Percentiles rank a stretch among this genome's conserved stretches.
Evolutionary conservation across 2,329 filamentous ascomycete species (phyloP).

Genomic region (Aspergillus persii): DNA sequence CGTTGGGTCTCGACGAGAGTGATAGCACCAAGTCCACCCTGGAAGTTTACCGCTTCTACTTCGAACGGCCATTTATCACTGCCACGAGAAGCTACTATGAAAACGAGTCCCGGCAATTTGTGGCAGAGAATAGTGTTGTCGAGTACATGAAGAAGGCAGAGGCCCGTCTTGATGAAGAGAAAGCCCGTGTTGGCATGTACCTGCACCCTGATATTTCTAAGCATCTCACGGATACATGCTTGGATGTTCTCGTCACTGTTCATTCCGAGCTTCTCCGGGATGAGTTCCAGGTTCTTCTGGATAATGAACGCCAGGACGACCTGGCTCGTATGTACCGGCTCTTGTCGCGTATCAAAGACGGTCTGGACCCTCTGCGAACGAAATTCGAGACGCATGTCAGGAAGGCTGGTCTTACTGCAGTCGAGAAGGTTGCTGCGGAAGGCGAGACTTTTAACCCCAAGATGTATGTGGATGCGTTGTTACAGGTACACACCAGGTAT

Average conservation of each 20-base stretch:
- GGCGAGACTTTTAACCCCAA: slow-evolving; percentile 92
- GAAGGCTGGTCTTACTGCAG: slow-evolving; percentile 81
- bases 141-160: slow-evolving; percentile 99
- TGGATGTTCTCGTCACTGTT: slow-evolving; percentile 83
- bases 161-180: slow-evolving; percentile 82
- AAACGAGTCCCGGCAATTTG: slow-evolving; percentile 87
- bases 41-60: slow-evolving; percentile 89
- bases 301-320: slow-evolving; percentile 92
- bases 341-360: slow-evolving; percentile 83
- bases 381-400: slow-evolving; percentile 92
- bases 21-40: slow-evolving; percentile 92
- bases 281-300: slow-evolving; percentile 90
- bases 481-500: slow-evolving; percentile 93
- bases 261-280: slow-evolving; percentile 85
- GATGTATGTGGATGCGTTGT: slow-evolving; percentile 89
- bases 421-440: slow-evolving; percentile 85
- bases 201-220: slow-evolving; percentile 85
- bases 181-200: slow-evolving; percentile 88
- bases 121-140: slow-evolving; percentile 94
- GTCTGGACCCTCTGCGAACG: slow-evolving; percentile 79
- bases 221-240: slow-evolving; percentile 80
- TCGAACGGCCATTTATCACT: slow-evolving; percentile 86
- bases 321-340: slow-evolving; percentile 96
- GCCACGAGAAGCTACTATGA: slow-evolving; percentile 86
- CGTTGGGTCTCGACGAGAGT: slow-evolving; percentile 86